Base-by-base conservation (phyloP, 78 protist genomes). In the Dictyostelium brefeldianum region DNA sequence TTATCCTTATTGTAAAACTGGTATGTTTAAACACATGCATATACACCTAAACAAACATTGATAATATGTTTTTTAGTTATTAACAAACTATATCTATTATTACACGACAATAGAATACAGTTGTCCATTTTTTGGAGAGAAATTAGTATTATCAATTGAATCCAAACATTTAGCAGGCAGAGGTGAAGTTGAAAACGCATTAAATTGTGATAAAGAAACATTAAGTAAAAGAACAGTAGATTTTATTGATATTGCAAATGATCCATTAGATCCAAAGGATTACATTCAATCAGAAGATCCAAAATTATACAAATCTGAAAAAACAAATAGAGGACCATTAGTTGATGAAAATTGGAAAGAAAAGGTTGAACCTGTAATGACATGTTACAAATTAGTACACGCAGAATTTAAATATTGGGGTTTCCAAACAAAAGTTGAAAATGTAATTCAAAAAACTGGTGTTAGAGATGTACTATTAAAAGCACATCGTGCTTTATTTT, bases 311-410 rank as follows among this genome's bases (percentile, higher is more conserved):
- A 29, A 71, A 29, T 95, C 97, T 12, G 57, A 29, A 18, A 94
- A 91, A 92, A 93, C 98, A 6, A 95, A 89, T n/a, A 93, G 98
- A 36, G 98, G 98, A 9, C 97, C 94, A 29, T 91, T 96, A 15
- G 79, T 46, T 43, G 53, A 27, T 20, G 48, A 48, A 53, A 89
- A 69, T 18, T 96, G 98, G 98, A 43, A 25, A 29, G 81, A 92
- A 1, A 77, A 64, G 1, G 65, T 62, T 62, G 73, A 50, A 67
- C 97, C 98, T 7, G 53, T 73, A n/a, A 95, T 96, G 98, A 82
- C 95, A 20, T 75, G 94, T 56, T 95, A 96, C 87, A 97, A 97
- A 92, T 64, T 95, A 50, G 74, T 92, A 80, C 62, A 50, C 22
- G 87, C 73, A 0, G 95, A 96, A 80, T 96, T 97, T 81, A 90